Base-by-base conservation (phyloP, 768 basidiomycete genomes). In the Dentipellis sp. region DNA sequence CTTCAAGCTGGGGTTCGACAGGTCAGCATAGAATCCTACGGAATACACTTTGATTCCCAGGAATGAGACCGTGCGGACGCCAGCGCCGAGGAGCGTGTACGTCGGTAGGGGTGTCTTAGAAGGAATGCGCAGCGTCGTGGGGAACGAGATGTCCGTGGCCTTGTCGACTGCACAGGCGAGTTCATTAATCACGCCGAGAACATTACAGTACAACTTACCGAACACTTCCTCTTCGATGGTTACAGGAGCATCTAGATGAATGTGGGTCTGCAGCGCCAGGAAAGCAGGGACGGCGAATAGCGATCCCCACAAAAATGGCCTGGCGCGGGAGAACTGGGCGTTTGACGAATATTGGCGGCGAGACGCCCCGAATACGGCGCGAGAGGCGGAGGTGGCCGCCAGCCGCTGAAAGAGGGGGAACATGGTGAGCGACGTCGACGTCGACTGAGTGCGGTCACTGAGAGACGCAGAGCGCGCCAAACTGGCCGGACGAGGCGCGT, bases 41-140 rank as follows among this genome's bases (percentile, higher is more conserved):
- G 87, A 88, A 70, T 97, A 97, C 14, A 95, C 93, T 65, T 90
- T 83, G 60, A 97, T 80, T 7, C 84, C 78, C 39, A 95, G 75
- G 70, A 97, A 93, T 12, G 91, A 92, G 34, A 97, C 92, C 0
- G 85, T 90, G 51, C 94, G 77, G 39, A 93, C 91, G 21, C 94
- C 94, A 1, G 91, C 72, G 6, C 94, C 94, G 17, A 97, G 71
- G 5, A 95, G 78, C 10, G 82, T 78, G 63, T 90, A 79, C 1
- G 78, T 70, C 9, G 87, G 81, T 6, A 81, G 68, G 10, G 80
- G 77, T 14, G 79, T 69, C 62, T 82, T 86, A 35, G 86, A 80
- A 17, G 84, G 82, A 19, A 89, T 75, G 16, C 65, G 75, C 21
- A 92, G 72, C 4, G 75, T 76, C 46, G 75, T 83, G 2, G 90